Evolutionary conservation across 768 basidiomycete genomes (phyloP), one percentile per base, ranked within the genome.

Genomic region (Paxillus ammoniavirescens): DNA sequence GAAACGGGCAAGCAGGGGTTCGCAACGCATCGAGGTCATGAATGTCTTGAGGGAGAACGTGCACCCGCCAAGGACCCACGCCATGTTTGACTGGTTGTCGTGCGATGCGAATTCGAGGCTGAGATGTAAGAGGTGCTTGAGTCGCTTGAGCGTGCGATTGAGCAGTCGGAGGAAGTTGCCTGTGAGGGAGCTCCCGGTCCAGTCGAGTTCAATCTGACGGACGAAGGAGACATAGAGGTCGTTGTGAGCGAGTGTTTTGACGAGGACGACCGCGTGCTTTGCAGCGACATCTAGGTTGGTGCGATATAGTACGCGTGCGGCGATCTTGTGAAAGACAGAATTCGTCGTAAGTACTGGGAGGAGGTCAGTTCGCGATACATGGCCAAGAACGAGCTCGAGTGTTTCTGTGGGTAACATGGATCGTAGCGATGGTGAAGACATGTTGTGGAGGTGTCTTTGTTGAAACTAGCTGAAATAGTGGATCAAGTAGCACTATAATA

Each of bases 1-100:
- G 64, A 86, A 83, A 8, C 59, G 52, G 0, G 80, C 79, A 13
- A 87, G 72, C 4, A 68, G 61, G 4, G 63, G 58, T 38, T 78
- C 76, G 60, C 77, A 83, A n/a, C 77, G 75, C 66, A 84, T 76
- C 15, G 83, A 82, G 0, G 82, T 84, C 9, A 78, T 73, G 59
- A 86, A 75, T 0, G 70, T 60, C n/a, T 63, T 58, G 30, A 87
- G 73, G 5, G 67, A 65, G 58, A 82, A 80, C 9, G 72, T 54
- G 61, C 75, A 75, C 7, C 66, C 69, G 6, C 70, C 61, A 42
- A 84, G 75, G 30, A 84, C 68, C 81, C 82, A 83, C 3, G 75
- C 67, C 2, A 79, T 72, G 30, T 67, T 4, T 58, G 61, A 50
- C 65, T 72, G 30, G 50, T 63, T 69, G 57, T 75, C 69, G 5